phyloP scores from a whole-genome alignment of 495 filamentous ascomycete genomes.

The Cryomyces minteri region DNA sequence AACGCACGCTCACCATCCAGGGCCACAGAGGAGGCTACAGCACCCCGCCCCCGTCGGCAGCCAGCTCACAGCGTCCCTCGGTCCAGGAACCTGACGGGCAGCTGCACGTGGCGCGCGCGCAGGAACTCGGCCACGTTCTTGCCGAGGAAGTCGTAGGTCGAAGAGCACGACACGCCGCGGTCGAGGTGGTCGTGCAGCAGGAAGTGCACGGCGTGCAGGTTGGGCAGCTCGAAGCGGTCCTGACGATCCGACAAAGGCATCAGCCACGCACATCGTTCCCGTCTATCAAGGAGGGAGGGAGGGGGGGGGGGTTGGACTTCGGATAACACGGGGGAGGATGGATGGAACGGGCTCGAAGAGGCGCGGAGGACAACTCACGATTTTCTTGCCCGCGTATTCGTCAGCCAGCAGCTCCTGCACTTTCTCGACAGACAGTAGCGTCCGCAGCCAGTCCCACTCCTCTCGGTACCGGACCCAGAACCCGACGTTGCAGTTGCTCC shows the following conservation, averaged over 20 bases:
- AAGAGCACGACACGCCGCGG: slow-evolving; percentile 31
- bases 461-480: slow-evolving; percentile 13
- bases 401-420: slow-evolving; percentile 10
- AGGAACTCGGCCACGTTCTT: slow-evolving; percentile 40
- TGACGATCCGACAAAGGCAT: background rate
- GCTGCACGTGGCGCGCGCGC: slow-evolving; percentile 27
- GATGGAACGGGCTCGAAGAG: too few relatives aligned
- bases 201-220: slow-evolving; percentile 30
- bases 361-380: slow-evolving; percentile 5
- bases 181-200: slow-evolving; percentile 34
- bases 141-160: slow-evolving; percentile 32
- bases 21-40: too few relatives aligned
- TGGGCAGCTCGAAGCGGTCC: slow-evolving; percentile 27
- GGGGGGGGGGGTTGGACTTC: too few relatives aligned
- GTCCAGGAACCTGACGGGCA: slow-evolving; percentile 23
- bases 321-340: too few relatives aligned
- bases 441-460: slow-evolving; percentile 14
- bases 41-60: too few relatives aligned
- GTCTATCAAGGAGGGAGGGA: too few relatives aligned
- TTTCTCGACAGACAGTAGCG: slow-evolving; percentile 5
- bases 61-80: slow-evolving; percentile 12
- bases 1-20: too few relatives aligned
- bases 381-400: slow-evolving; percentile 11
- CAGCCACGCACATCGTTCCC: too few relatives aligned
- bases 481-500: slow-evolving; percentile 13